Evolutionary conservation across 768 basidiomycete species (phyloP).

Genomic region (Fistulinella prunicolor): DNA sequence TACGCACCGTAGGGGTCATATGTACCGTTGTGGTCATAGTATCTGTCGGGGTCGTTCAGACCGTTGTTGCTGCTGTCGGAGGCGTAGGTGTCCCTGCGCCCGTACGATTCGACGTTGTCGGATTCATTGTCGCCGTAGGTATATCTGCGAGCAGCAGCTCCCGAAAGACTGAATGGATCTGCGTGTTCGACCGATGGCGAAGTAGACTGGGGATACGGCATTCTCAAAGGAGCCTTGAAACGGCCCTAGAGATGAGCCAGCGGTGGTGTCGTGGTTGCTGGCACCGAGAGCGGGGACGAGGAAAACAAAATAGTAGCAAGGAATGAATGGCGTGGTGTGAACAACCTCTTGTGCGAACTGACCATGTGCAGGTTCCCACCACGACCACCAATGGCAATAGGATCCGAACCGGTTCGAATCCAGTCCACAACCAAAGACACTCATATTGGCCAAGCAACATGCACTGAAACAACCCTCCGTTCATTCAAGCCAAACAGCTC

Average conservation of each 20-base stretch:
- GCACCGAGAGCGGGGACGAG: not conserved
- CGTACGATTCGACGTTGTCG: constrained; percentile 60
- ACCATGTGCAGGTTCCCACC: constrained; percentile 26
- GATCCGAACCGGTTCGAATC: constrained; percentile 23
- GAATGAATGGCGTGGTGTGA: constrained; percentile 13
- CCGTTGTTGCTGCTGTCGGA: constrained; percentile 69
- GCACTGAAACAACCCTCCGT: no score
- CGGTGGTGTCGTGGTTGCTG: constrained; percentile 4
- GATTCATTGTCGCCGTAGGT: constrained; percentile 75
- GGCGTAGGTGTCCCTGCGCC: constrained; percentile 62
- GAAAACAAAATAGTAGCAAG: not conserved
- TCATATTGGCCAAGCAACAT: no score
- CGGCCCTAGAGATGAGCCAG: constrained; percentile 14
- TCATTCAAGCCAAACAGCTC: no score
- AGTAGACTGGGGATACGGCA: constrained; percentile 55
- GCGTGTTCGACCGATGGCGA: constrained; percentile 59
- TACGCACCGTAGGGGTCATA: constrained; percentile 70
- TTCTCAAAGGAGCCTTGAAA: constrained; percentile 17
- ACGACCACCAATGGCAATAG: constrained; percentile 7
- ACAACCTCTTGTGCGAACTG: constrained; percentile 18
- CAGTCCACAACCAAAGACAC: not conserved
- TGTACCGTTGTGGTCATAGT: constrained; percentile 61
- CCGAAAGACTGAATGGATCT: constrained; percentile 60
- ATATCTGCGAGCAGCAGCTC: constrained; percentile 39
- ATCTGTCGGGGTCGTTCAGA: constrained; percentile 41